A percentile compares a stretch with the other conserved stretches of the same genome.
Conservation (phyloP, 306 rosid species). For the Medicago ruthenica region DNA sequence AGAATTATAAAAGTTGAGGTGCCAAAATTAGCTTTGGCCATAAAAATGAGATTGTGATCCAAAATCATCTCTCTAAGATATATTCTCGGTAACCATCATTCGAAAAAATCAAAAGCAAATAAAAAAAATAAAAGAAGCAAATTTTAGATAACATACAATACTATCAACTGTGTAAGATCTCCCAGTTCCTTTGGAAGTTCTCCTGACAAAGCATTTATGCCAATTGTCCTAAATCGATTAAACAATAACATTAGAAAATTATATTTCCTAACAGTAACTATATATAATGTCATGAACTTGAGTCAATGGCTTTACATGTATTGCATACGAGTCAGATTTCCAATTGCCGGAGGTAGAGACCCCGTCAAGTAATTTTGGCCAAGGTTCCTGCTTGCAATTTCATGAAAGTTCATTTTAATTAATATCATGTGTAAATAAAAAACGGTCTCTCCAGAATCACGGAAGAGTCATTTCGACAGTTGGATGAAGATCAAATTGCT, state of each 20-base stretch:
- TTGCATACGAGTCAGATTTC: slow-evolving; percentile 68
- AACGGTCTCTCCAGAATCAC: too few species aligned
- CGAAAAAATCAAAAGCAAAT: too few species aligned
- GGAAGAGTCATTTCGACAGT: too few species aligned
- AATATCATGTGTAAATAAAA: too few species aligned
- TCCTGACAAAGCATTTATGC: slow-evolving; percentile 73
- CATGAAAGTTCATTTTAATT: not conserved
- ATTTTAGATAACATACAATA: slow-evolving; percentile 56
- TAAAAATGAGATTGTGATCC: too few species aligned
- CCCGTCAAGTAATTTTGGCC: slow-evolving; percentile 73
- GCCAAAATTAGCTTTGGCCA: too few species aligned
- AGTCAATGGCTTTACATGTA: slow-evolving; percentile 59
- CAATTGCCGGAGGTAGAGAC: slow-evolving; percentile 65
- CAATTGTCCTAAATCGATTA: slow-evolving; percentile 53
- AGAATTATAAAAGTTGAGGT: too few species aligned
- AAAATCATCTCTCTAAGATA: too few species aligned
- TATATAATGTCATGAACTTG: not conserved
- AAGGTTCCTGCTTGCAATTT: slow-evolving; percentile 55
- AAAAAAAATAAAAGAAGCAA: not conserved
- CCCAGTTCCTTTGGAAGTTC: slow-evolving; percentile 79
- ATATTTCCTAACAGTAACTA: slow-evolving; percentile 1
- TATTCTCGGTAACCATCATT: too few species aligned
- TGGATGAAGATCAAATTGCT: not conserved
- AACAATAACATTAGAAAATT: slow-evolving; percentile 8
- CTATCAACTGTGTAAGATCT: slow-evolving; percentile 50